Evolutionary conservation across 2,329 filamentous ascomycete species (phyloP), one percentile per base, ranked within the genome.

Genomic region (Xylaria sp.): DNA sequence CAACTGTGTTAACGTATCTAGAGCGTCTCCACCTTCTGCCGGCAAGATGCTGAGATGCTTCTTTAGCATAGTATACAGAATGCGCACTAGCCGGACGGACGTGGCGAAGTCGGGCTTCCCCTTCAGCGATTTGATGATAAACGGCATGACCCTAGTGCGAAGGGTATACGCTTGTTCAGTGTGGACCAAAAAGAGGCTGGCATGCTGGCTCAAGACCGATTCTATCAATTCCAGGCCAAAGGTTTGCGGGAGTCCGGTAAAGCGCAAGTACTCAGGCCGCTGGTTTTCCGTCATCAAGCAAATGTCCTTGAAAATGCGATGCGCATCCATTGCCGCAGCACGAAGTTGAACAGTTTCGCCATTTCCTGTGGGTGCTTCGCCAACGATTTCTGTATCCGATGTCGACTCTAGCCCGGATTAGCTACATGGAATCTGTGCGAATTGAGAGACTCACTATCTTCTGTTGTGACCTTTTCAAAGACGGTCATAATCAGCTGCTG

Each of bases 181-280:
- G 77, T 98, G 94, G 2, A 86, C 84, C 20, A 90, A 84, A 79
- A 98, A 96, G 34, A 97, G 89, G 61, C 86, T 85, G n/a, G 91
- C 88, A 82, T 98, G 94, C 75, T 94, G 97, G 28, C 92, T 91
- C 68, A 99, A 84, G 62, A 97, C 90, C 0, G 94, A 95, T 81
- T 98, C 94, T 74, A 99, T 94, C 64, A 98, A 86, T 78, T 99
- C 96, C 1, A 99, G 83, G 6, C 94, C 93, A 74, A 97, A 96
- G 0, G 92, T 91, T 74, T 94, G 90, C 0, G 93, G 90, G 10
- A 98, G 85, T 3, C 89, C 89, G 13, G 92, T 90, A 75, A 96
- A 92, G 39, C 90, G 90, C 48, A 99, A 86, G 76, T 94, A 97
- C 72, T 93, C 90, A 3, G 94, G 90, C 50, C 91, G 90, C 75